These are phyloP conservation scores for Leccinum rimulosum DNA, from an alignment of 768 basidiomycete genomes.

Conservation along the genomic window DNA sequence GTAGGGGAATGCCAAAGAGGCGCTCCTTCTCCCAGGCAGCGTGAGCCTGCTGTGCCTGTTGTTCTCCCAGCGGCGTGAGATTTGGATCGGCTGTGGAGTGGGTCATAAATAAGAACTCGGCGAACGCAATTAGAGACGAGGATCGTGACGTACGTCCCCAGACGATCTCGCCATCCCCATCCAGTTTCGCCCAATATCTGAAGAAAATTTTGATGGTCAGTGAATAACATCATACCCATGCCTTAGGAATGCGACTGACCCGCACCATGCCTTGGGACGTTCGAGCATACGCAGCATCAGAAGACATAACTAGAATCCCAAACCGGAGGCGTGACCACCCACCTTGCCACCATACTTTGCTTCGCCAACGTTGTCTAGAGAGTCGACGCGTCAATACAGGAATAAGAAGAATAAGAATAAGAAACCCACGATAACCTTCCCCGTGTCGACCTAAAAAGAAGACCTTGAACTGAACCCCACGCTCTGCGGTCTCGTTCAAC, in stretches of 20 bases:
- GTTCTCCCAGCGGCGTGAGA: constrained; percentile 55
- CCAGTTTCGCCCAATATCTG: constrained; percentile 61
- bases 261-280: constrained; percentile 48
- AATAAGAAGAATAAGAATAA: background rate
- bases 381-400: background rate
- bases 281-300: background rate
- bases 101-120: background rate
- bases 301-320: background rate
- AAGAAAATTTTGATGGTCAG: background rate
- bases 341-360: constrained; percentile 59
- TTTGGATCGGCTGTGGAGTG: constrained; percentile 37
- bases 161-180: constrained; percentile 60
- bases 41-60: constrained; percentile 44
- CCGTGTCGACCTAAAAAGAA: constrained; percentile 70
- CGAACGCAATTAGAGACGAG: background rate
- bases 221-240: background rate
- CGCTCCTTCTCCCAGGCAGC: constrained; percentile 17
- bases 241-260: constrained; percentile 37
- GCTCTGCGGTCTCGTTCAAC: constrained; percentile 29
- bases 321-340: background rate
- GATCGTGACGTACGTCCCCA: constrained; percentile 68
- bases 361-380: constrained; percentile 65
- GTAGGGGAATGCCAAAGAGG: constrained; percentile 15
- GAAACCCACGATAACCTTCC: constrained; percentile 43
- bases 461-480: constrained; percentile 42